Conservation (phyloP, 78 protist genomes). For the Dictyostelium capitatum region DNA sequence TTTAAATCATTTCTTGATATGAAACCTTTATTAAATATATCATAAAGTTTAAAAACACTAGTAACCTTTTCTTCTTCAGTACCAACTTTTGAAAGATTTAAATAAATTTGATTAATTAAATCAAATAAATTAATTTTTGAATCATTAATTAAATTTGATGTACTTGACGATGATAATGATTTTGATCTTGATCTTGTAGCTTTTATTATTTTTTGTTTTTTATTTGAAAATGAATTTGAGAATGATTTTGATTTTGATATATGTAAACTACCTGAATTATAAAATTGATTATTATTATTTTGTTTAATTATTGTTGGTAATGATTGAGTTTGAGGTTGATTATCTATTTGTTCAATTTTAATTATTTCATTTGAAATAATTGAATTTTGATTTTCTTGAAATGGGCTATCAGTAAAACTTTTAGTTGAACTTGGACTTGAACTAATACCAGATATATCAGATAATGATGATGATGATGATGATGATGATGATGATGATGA, state of each 20-base stretch:
- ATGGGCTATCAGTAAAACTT: not conserved
- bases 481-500: not conserved
- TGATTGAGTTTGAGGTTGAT: not conserved
- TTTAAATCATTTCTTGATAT: constrained; percentile 45
- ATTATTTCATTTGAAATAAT: not conserved
- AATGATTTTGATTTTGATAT: not conserved
- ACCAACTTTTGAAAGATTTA: constrained; percentile 41
- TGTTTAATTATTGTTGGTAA: not conserved
- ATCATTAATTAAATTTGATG: not conserved
- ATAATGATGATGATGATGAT: not conserved
- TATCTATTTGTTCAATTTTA: not conserved
- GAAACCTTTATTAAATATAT: constrained; percentile 42
- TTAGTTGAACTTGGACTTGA: not conserved
- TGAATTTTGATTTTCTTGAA: too few species aligned
- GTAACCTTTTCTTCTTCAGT: constrained; percentile 37
- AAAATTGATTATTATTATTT: not conserved
- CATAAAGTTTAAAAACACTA: constrained; percentile 50
- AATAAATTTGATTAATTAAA: constrained; percentile 46
- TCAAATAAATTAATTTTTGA: constrained; percentile 49
- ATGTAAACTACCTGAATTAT: not conserved
- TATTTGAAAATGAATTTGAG: not conserved
- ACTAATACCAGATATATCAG: not conserved
- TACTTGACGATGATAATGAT: not conserved
- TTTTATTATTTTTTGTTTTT: not conserved
- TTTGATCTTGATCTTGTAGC: not conserved